Conservation (phyloP, 164 flowering plant species). For the grape (Vitis vinifera) region ASM3070453v1 NC_081808.1:15818001-15818500, state of each 20-base stretch:
- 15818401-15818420: conserved; percentile 75
- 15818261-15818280: background rate
- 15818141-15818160: too few species aligned
- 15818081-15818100: too few species aligned
- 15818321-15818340: conserved; percentile 80
- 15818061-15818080: too few species aligned
- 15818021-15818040: too few species aligned
- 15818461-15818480: conserved; percentile 90
- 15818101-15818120: too few species aligned
- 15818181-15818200: too few species aligned
- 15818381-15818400: conserved; percentile 83
- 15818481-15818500: conserved; percentile 49
- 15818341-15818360: conserved; percentile 85
- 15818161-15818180: too few species aligned
- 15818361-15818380: conserved; percentile 80
- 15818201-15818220: too few species aligned
- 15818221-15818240: too few species aligned
- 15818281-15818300: background rate
- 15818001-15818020: too few species aligned
- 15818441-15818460: conserved; percentile 77
- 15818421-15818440: conserved; percentile 94
- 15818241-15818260: background rate
- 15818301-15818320: conserved; percentile 67
- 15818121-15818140: too few species aligned
- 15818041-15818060: too few species aligned